Evolutionary conservation across 2,329 filamentous ascomycete genomes (phyloP), one percentile per base, ranked within the genome.

Genomic region (Stemphylium beticola): DNA sequence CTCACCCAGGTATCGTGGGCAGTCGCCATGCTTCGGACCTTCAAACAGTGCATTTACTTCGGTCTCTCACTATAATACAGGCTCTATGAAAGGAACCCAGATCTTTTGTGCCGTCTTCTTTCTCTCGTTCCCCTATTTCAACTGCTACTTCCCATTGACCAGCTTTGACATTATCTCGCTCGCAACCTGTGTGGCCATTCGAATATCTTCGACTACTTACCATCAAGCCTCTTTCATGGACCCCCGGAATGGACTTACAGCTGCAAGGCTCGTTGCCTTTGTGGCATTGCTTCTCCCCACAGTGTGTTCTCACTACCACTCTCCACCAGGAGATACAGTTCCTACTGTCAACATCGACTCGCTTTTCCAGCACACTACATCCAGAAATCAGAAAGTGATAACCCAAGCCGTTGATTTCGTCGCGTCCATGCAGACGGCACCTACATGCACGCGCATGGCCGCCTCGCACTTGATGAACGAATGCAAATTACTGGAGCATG

Each of bases 391-490:
- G 40, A 58, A 49, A 31, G 60, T 67, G 1, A 67, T 67, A 20
- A 61, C 64, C 0, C 61, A 68, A 47, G 66, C 66, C 1, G 57
- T 68, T 17, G 63, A 66, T 6, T 65, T 68, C 8, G 57, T 68
- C 14, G 55, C 60, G 0, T 67, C 64, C 0, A 65, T 63, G 62
- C 67, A 63, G 34, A 66, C 55, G 14, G 62, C 64, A 4, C 62
- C 65, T 4, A 64, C 82, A 0, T 87, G 84, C 72, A 79, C 81
- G 52, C 78, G 79, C 7, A 69, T 84, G 33, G 84, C 84, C 7
- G 78, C 81, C 2, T 76, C 77, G 2, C 78, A 76, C 33, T 75
- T 87, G 3, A 74, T 86, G 49, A 74, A 79, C 44, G 82, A 82
- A 31, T 87, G 85, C 63, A 78, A 83, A 60, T 71, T 76, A 0